Evolutionary conservation across 31 red algal species (phyloP).

Genomic region (Bonnemaisonia californica): DNA sequence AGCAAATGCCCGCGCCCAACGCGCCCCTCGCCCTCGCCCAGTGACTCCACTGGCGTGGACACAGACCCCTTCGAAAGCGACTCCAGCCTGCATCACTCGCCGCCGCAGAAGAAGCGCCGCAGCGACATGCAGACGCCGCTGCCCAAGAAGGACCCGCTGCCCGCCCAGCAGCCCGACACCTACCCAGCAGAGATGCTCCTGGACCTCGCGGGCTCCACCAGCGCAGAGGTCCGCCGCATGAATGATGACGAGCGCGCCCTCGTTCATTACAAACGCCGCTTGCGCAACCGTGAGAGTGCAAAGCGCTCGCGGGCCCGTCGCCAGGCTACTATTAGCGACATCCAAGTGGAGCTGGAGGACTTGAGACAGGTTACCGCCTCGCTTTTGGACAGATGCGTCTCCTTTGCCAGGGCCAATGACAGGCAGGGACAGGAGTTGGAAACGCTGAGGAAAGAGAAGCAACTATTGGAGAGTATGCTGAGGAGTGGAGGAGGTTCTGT

Average conservation of each 20-base stretch:
- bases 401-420: conserved; percentile 46
- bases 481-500: conserved; percentile 25
- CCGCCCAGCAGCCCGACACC: neutral
- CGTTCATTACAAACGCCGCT: conserved; percentile 76
- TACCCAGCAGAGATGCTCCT: conserved; percentile 54
- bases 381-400: conserved; percentile 53
- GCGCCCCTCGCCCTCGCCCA: conserved; percentile 2
- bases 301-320: conserved; percentile 69
- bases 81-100: conserved; percentile 1
- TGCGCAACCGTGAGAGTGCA: conserved; percentile 83
- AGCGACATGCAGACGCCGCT: neutral
- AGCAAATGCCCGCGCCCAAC: neutral
- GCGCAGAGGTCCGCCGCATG: conserved; percentile 77
- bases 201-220: conserved; percentile 78
- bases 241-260: conserved; percentile 80
- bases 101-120: conserved; percentile 35
- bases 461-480: conserved; percentile 64
- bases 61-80: conserved; percentile 24
- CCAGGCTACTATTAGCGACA: conserved; percentile 52
- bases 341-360: conserved; percentile 64
- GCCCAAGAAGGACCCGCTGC: neutral
- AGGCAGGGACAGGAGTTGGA: conserved; percentile 43
- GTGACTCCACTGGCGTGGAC: conserved; percentile 16
- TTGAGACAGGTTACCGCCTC: conserved; percentile 50
- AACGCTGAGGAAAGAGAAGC: conserved; percentile 61